Base-by-base conservation (phyloP, 306 rosid genomes). In the Rosa persica region DNA sequence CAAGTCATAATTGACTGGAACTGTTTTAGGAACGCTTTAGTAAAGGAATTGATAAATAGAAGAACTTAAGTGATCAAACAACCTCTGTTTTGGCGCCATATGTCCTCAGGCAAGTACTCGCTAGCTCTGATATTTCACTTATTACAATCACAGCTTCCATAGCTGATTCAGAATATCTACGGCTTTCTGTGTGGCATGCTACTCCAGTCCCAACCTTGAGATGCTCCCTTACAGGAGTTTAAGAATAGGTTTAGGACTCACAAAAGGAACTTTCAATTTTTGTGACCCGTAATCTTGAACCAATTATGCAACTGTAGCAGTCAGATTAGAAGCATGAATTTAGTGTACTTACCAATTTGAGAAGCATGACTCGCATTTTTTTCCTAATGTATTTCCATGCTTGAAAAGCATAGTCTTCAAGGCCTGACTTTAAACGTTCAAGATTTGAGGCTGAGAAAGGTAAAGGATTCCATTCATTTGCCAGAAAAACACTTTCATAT, bases 191-290 rank as follows among this genome's bases (percentile, higher is more conserved):
- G 82, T 85, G 76, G 82, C 83, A 87, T 77, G 87, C 89, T 38
- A 76, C 83, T 51, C 98, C 98, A 73, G 85, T 78, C 71, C 98
- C 98, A 86, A 90, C 84, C 88, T 87, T 93, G 80, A 93, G 90
- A 76, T 81, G 81, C 82, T 90, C 93, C 87, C 99, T 95, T 67
- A 75, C 44, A 83, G 74, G 49, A 72, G 73, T 75, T 79, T 30
- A 72, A 69, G 34, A 54, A 22, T 44, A 68, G 70, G 65, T 23
- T 44, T 44, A 79, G 72, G 62, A 20, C 44, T 77, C 81, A 16
- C 61, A 54, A 73, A 62, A 58, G 75, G 78, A 79, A 69, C 69
- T 49, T 51, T 69, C 70, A 78, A 52, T 52, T 79, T 54, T 69
- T 34, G 46, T 71, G 36, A 17, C 51, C 39, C 17, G 67, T 40